Evolutionary conservation across 257 asterid species (phyloP).

Genomic region (Solanum sejunctum): DNA sequence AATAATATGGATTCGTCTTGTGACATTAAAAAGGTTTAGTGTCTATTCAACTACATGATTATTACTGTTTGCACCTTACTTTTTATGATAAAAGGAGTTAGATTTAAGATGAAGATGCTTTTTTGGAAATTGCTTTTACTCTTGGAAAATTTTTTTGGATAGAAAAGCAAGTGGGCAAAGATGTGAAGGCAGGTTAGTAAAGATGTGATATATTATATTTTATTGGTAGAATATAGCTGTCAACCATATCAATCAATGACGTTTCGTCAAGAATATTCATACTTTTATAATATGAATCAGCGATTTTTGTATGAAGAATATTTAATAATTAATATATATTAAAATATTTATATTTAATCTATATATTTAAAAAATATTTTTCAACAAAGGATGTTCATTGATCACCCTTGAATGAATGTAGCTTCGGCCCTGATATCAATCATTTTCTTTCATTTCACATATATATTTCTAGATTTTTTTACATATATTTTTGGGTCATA

Average conservation of each 20-base stretch:
- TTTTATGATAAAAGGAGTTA: not conserved
- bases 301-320: no score
- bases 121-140: not conserved
- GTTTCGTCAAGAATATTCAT: no score
- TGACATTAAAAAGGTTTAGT: not conserved
- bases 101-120: not conserved
- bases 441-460: not conserved
- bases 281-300: no score
- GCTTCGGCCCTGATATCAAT: not conserved
- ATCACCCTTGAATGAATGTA: no score
- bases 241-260: not conserved
- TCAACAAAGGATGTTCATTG: no score
- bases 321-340: no score
- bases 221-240: not conserved
- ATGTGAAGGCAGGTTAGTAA: not conserved
- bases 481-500: not conserved
- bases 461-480: not conserved
- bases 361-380: no score
- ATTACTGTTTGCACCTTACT: not conserved
- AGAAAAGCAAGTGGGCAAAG: not conserved
- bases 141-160: not conserved
- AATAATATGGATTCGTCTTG: not conserved
- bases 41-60: not conserved
- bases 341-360: no score
- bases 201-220: not conserved